Evolutionary conservation across 805 yeast species (phyloP), one percentile per base, ranked within the genome.

Genomic region (Hanseniaspora meyeri): DNA sequence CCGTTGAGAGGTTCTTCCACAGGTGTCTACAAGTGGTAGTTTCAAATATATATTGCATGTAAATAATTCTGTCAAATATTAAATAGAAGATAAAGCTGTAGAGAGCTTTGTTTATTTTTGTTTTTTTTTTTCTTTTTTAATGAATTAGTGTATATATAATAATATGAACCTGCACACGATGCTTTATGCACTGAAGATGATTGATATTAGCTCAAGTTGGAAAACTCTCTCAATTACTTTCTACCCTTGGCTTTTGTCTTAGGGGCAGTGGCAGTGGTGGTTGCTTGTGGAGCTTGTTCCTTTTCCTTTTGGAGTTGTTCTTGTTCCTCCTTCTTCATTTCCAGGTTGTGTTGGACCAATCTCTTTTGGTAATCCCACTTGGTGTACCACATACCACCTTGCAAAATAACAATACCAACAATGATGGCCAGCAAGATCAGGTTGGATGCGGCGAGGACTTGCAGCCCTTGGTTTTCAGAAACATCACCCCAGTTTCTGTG

Each of bases 401-500:
- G 97, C 62, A 93, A 77, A 10, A 86, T 75, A 45, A 89, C 70
- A n/a, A 89, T 85, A 61, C 96, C 97, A 24, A 80, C 66, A 53
- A 90, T 72, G 17, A 85, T 74, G 55, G 87, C 68, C 9, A 85
- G 79, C 62, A 87, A 75, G 75, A 91, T 83, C 40, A 84, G 77
- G 70, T 84, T 83, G 32, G 93, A 82, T 5, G 97, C 97, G 43
- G 93, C 96, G 65, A 93, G 79, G 42, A 93, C 96, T 61, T 87
- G 87, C 64, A 91, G 71, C 34, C 97, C 97, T 24, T 95, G 87
- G 59, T 76, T 75, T 67, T 78, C 81, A 64, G 86, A 87, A 51
- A 93, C 95, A 52, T 91, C 97, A 62, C 96, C 97, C 97, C 97
- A 91, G 59, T 80, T 74, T 46, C 89, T 90, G 58, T 77, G 69